Evolutionary conservation across 257 asterid species (phyloP), one percentile per base, ranked within the genome.

Genomic region (Fraxinus anomala): DNA sequence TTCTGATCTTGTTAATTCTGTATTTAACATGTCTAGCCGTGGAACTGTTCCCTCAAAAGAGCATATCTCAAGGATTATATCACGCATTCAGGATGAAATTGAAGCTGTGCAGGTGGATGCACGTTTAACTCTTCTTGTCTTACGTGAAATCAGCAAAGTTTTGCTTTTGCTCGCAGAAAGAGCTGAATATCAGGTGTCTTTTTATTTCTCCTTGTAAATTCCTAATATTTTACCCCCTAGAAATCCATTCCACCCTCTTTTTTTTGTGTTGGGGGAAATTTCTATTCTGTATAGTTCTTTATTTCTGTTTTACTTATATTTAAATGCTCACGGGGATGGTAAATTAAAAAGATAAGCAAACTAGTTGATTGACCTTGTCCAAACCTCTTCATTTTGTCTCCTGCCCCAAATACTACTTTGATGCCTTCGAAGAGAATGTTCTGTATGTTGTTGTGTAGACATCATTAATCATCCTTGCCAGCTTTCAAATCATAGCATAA

Each of bases 81-180:
- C 94, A 14, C 91, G 91, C 72, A 89, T 96, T 83, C 98, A 93
- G 78, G 98, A 92, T 79, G 99, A 96, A 88, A 86, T 96, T 40
- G 98, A 93, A 92, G 94, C 97, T 9, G 98, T 96, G 54, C 97
- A 96, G 81, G 77, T 86, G 80, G 97, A 93, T 87, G 90, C 93
- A 11, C 98, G 89, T 82, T 85, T 96, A 85, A 91, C 98, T 73
- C 92, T 96, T 81, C 98, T 90, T 67, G 95, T 96, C 70, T 84
- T 88, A 88, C 97, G 90, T 74, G 92, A 91, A 83, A 92, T 92
- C 89, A 92, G 82, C 86, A 96, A 92, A 89, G 95, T 85, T 63
- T 77, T 96, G 85, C 91, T 87, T 83, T 89, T 92, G 66, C 91
- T 96, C 76, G 90, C 98, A 23, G 93, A 93, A 84, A 89, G 90